Evolutionary conservation across 192 early-diverging fungal genomes (phyloP).

Genomic region (Umbelopsis sp.): DNA sequence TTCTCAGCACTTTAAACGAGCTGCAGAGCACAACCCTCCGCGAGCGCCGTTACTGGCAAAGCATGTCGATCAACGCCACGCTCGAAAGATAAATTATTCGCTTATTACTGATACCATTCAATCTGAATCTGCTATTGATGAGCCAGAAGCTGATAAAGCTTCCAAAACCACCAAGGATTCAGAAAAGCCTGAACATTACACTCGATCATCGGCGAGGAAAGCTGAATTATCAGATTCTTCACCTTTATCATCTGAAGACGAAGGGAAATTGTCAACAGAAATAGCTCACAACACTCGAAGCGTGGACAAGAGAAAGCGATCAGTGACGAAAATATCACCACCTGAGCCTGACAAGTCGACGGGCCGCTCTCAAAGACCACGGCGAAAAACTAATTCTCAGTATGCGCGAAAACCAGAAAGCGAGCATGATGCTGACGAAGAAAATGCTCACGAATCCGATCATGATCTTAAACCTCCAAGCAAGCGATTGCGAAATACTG

Average conservation of each 20-base stretch:
- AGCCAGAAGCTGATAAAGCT: neutral
- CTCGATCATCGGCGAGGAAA: conserved; percentile 2
- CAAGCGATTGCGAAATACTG: neutral
- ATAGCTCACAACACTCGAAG: conserved; percentile 6
- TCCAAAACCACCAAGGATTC: neutral
- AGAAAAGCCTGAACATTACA: neutral
- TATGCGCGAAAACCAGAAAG: conserved; percentile 7
- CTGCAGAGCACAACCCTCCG: conserved; percentile 74
- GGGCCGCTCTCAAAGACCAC: neutral
- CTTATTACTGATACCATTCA: conserved; percentile 47
- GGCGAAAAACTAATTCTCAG: conserved; percentile 15
- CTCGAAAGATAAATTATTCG: conserved; percentile 77
- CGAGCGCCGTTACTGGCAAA: conserved; percentile 73
- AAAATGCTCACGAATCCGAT: neutral
- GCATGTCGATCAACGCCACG: conserved; percentile 67
- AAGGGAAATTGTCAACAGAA: conserved; percentile 1
- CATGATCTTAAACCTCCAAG: neutral
- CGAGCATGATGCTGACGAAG: neutral
- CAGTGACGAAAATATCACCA: neutral
- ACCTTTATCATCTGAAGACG: conserved; percentile 15
- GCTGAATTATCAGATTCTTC: conserved; percentile 10
- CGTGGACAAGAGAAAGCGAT: conserved; percentile 11
- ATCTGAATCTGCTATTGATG: conserved; percentile 2
- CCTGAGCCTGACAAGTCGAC: neutral
- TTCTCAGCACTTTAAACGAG: conserved; percentile 87